phyloP scores from a whole-genome alignment of 2,329 filamentous ascomycete species.

The Cryphonectria carpinicola region DNA sequence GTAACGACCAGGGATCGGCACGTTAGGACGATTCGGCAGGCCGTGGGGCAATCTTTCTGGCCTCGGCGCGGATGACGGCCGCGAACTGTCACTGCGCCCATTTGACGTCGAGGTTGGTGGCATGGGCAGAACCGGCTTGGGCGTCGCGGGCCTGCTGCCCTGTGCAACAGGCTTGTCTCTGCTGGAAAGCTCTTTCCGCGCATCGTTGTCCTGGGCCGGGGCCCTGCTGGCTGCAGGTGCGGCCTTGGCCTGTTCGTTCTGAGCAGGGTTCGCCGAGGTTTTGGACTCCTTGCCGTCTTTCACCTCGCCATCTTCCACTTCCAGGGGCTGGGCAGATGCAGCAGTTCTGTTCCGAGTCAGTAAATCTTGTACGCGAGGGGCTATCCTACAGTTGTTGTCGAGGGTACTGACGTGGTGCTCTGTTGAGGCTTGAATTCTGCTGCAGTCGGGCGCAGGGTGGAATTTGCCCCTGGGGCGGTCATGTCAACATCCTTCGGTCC shows the following conservation, averaged over 20 bases:
- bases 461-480: conserved; percentile 32
- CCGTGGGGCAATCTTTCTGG: conserved; percentile 27
- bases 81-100: conserved; percentile 22
- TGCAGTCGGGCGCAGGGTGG: conserved; percentile 62
- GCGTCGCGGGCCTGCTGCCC: conserved; percentile 28
- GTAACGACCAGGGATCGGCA: conserved; percentile 55
- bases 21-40: conserved; percentile 63
- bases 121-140: conserved; percentile 18
- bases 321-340: conserved; percentile 37
- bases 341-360: conserved; percentile 36
- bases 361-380: conserved; percentile 30
- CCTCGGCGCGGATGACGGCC: conserved; percentile 34
- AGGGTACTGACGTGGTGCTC: conserved; percentile 35
- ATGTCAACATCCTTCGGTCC: conserved; percentile 45
- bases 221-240: conserved; percentile 28
- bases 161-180: conserved; percentile 38
- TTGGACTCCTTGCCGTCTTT: conserved; percentile 57
- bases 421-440: conserved; percentile 65
- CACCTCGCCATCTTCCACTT: conserved; percentile 75
- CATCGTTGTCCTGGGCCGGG: conserved; percentile 32
- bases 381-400: conserved; percentile 16
- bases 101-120: conserved; percentile 8
- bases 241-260: conserved; percentile 24
- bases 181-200: conserved; percentile 35
- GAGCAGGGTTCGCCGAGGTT: conserved; percentile 33